These are phyloP conservation scores for Aegilops umbellulata DNA, from an alignment of 176 grass and related monocot genomes.

Conservation along the genomic window DNA sequence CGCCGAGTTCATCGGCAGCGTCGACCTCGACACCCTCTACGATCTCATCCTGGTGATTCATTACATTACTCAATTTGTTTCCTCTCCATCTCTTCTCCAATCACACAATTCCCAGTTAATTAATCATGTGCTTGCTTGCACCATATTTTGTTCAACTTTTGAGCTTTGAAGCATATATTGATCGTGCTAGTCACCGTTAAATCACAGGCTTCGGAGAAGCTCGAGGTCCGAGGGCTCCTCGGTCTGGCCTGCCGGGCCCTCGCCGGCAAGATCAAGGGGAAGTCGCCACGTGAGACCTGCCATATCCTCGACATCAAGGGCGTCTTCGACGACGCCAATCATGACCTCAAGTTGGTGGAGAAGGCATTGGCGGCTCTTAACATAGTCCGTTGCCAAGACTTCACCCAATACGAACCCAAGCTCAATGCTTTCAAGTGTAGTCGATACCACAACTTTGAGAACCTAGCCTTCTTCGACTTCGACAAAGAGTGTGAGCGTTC, in stretches of 20 bases:
- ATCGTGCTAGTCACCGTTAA: not conserved
- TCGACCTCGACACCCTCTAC: not conserved
- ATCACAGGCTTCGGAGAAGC: not conserved
- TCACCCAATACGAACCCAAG: not conserved
- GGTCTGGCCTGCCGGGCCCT: not conserved
- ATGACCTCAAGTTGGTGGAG: not conserved
- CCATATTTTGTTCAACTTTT: not conserved
- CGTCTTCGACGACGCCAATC: not conserved
- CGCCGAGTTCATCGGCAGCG: not conserved
- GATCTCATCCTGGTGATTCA: not conserved
- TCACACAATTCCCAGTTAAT: not conserved
- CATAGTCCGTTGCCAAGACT: slow-evolving; percentile 2
- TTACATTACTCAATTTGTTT: not conserved
- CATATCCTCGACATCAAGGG: not conserved
- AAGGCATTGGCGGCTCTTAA: not conserved
- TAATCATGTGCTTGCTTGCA: no score
- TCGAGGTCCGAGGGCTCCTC: not conserved
- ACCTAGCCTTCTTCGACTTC: not conserved
- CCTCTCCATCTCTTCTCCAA: not conserved
- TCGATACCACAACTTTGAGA: not conserved
- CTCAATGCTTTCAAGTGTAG: not conserved
- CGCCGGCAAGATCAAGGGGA: not conserved
- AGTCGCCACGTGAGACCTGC: not conserved
- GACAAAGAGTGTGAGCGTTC: not conserved
- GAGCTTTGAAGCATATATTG: not conserved